Base-by-base conservation (phyloP, 176 grass and related monocot genomes). In the Aegilops speltoides region DNA sequence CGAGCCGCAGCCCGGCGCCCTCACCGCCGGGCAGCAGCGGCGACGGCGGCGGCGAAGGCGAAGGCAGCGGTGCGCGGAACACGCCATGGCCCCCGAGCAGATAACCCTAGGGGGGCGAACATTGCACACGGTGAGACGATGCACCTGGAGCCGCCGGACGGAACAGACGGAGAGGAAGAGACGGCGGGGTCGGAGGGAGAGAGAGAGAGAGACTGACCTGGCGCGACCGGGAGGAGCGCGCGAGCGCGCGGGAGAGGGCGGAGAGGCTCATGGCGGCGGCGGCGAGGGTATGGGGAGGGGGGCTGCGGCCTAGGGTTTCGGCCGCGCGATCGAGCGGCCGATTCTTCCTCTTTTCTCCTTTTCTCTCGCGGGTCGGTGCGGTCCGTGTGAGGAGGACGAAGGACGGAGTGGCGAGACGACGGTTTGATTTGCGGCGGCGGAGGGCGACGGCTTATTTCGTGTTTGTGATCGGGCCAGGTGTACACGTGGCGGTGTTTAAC, bases 221-320 rank as follows among this genome's bases (percentile, higher is more conserved):
- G 64, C 81, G 76, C 65, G 91, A 84, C 29, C 89, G 85, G 79
- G 91, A 81, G 81, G 90, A 97, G 86, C 92, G 91, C 81, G 73
- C 76, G 86, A 98, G 84, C 68, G 81, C 90, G 65, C 93, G 93
- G 45, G 78, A 84, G 75, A 98, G 78, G 81, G 88, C 46, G 76
- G 91, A 73, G 81, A 94, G 86, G 76, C 69, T 91, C 96, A 98
- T 98, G 70, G 84, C 65, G 81, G 43, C 50, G 67, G 57, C 6
- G 69, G 77, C 52, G 33, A 62, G 34, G 70, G 88, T 79, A 68
- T 77, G 40, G 1, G 74, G 64, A 46, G 11, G 67, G 61, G 25
- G 2, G 34, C 72, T 33, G 60, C 45, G 6, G 17, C 50, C 45
- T 77, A 82, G 82, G 85, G 85, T 83, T 89, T 56, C 34, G n/a